phyloP scores from a whole-genome alignment of 768 basidiomycete genomes.

The Trametes cingulata region DNA sequence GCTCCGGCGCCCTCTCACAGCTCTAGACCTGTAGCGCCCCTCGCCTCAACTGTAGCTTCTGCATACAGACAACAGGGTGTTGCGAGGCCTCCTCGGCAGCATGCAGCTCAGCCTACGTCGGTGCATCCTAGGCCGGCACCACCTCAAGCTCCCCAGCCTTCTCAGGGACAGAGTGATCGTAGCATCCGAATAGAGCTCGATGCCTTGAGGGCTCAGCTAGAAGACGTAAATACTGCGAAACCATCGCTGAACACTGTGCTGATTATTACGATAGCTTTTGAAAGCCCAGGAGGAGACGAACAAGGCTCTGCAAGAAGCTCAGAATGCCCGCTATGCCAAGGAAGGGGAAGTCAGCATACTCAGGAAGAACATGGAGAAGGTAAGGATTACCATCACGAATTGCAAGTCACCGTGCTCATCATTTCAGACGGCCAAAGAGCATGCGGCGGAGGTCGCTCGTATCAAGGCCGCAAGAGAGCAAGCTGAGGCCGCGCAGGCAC shows the following conservation, averaged over 20 bases:
- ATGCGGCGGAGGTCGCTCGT: conserved; percentile 55
- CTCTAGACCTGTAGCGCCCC: not conserved
- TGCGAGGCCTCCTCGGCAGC: not conserved
- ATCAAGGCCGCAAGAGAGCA: conserved; percentile 63
- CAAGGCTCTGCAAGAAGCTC: conserved; percentile 46
- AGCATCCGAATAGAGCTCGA: conserved; percentile 14
- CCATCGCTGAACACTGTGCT: not conserved
- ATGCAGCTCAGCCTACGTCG: no score
- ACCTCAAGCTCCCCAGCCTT: not conserved
- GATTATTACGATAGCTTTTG: conserved; percentile 44
- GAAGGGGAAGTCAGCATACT: conserved; percentile 73
- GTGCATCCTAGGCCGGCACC: not conserved
- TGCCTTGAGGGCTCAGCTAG: conserved; percentile 38
- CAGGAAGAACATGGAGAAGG: conserved; percentile 69
- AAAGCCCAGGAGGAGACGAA: conserved; percentile 51
- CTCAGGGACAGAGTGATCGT: not conserved
- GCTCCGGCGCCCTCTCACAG: not conserved
- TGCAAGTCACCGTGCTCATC: not conserved
- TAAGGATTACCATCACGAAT: conserved; percentile 24
- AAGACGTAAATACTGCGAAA: conserved; percentile 43
- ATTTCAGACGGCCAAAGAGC: conserved; percentile 54
- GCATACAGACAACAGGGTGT: not conserved
- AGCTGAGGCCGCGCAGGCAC: conserved; percentile 53
- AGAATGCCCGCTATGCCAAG: conserved; percentile 54
- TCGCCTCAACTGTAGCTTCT: not conserved